Base-by-base conservation (phyloP, 2,329 filamentous ascomycete genomes). In the Stenocarpella maydis region DNA sequence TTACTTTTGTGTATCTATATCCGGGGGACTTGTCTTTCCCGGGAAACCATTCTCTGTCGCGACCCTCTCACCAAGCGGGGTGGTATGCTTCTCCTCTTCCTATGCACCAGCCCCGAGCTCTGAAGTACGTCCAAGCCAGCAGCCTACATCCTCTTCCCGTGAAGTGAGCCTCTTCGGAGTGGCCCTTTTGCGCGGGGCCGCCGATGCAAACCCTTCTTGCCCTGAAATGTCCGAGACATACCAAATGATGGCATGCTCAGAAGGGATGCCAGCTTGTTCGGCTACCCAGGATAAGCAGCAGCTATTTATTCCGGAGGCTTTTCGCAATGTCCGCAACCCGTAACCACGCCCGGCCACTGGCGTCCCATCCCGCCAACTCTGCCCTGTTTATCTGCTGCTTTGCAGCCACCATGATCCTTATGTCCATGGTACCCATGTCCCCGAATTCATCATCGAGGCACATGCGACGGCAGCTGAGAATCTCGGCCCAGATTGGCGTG, bases 291-390 rank as follows among this genome's bases (percentile, higher is more conserved):
- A 78, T 74, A 1, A 78, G 68, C 19, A 70, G 70, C 1, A 76
- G 31, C 53, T 77, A 74, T 0, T 60, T 74, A 17, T 79, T 74
- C 37, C 76, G 66, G 14, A 37, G 60, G 7, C 45, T 41, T 61
- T 73, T 78, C 4, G 72, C 73, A 12, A 55, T 5, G 64, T 80
- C 75, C 0, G 77, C 78, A 8, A 69, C 75, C n/a, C 71, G 73
- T 1, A 80, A 43, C 78, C 78, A 80, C 0, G 77, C 71, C 2
- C 77, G 70, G 3, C 77, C 77, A 67, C 76, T 79, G 3, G 74
- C 72, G 67, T 80, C 78, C 78, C 78, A 79, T 19, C 71, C 68
- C 0, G 72, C 69, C 5, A 80, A 71, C 5, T 78, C 72, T 2
- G 54, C 67, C 47, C 75, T 50, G 4, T 37, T 15, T 21, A 53